Percentiles rank a stretch among this genome's conserved stretches.
phyloP scores from a whole-genome alignment of 1,139 yeast genomes.

The Martiniozyma asiatica region DNA sequence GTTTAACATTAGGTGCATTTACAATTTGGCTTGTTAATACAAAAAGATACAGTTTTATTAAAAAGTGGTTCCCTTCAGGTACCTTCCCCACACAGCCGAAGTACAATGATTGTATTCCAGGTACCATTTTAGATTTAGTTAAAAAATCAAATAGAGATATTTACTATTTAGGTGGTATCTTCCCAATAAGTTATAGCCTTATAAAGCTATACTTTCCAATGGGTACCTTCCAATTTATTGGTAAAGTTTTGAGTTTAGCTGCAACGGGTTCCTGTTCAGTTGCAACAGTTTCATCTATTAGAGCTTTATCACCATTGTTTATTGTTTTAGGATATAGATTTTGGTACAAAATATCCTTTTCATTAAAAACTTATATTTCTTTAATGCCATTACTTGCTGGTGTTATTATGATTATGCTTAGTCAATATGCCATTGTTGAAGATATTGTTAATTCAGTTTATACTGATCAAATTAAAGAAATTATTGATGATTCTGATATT shows the following conservation, averaged over 20 bases:
- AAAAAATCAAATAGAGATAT: too few species aligned
- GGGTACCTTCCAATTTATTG: conserved; percentile 85
- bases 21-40: conserved; percentile 9
- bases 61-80: conserved; percentile 13
- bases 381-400: conserved; percentile 68
- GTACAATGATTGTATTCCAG: too few species aligned
- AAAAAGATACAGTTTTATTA: conserved; percentile 5
- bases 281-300: conserved; percentile 79
- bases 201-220: conserved; percentile 67
- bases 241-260: conserved; percentile 76
- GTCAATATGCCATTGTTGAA: conserved; percentile 12
- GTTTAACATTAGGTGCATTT: conserved; percentile 23
- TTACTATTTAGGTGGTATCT: too few species aligned
- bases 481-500: conserved; percentile 1
- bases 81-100: conserved; percentile 15
- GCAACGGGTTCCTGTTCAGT: conserved; percentile 83
- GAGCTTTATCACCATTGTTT: conserved; percentile 74
- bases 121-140: too few species aligned
- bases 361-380: conserved; percentile 56
- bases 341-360: conserved; percentile 46
- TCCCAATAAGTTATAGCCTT: conserved; percentile 11
- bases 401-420: conserved; percentile 60
- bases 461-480: conserved; percentile 5
- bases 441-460: conserved; percentile 3
- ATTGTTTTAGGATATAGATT: conserved; percentile 69